These are phyloP conservation scores for Fusarium devonianum DNA, from an alignment of 2,329 filamentous ascomycete species.

Conservation along the genomic window DNA sequence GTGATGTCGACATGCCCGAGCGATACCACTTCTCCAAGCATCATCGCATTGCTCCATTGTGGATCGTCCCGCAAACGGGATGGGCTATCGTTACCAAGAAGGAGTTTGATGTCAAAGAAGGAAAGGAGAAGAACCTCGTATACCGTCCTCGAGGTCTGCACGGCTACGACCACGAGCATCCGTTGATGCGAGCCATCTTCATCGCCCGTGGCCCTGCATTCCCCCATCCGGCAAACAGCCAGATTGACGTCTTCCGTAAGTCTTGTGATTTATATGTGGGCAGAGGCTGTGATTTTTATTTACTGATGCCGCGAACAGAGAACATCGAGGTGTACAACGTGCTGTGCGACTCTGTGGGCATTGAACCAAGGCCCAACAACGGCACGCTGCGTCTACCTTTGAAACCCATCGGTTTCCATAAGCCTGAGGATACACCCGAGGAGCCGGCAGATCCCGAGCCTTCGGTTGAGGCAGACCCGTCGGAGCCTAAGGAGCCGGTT, in stretches of 20 bases:
- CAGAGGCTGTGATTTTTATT: neutral
- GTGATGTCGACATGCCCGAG: slow-evolving; percentile 86
- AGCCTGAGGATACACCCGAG: slow-evolving; percentile 55
- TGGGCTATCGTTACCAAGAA: slow-evolving; percentile 87
- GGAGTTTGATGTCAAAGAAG: slow-evolving; percentile 77
- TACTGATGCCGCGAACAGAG: slow-evolving; percentile 71
- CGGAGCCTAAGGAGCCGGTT: slow-evolving; percentile 23
- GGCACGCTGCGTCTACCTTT: slow-evolving; percentile 81
- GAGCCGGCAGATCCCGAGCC: slow-evolving; percentile 62
- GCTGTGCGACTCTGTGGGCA: slow-evolving; percentile 83
- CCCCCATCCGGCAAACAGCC: slow-evolving; percentile 81
- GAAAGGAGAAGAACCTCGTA: slow-evolving; percentile 65
- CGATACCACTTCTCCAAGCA: slow-evolving; percentile 92
- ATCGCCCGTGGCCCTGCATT: slow-evolving; percentile 92
- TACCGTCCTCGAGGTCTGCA: slow-evolving; percentile 89
- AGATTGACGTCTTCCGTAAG: slow-evolving; percentile 83
- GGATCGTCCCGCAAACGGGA: slow-evolving; percentile 90
- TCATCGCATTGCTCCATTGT: slow-evolving; percentile 88
- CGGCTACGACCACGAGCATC: slow-evolving; percentile 94
- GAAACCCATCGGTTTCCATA: slow-evolving; percentile 68
- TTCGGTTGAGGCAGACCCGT: slow-evolving; percentile 9
- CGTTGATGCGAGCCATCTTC: slow-evolving; percentile 96
- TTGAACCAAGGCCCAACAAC: slow-evolving; percentile 81
- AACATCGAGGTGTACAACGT: slow-evolving; percentile 97
- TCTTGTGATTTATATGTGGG: slow-evolving; percentile 39